These are phyloP conservation scores for Ophiostoma perfectum DNA, from an alignment of 2,329 filamentous ascomycete species.

Conservation along the genomic window DNA sequence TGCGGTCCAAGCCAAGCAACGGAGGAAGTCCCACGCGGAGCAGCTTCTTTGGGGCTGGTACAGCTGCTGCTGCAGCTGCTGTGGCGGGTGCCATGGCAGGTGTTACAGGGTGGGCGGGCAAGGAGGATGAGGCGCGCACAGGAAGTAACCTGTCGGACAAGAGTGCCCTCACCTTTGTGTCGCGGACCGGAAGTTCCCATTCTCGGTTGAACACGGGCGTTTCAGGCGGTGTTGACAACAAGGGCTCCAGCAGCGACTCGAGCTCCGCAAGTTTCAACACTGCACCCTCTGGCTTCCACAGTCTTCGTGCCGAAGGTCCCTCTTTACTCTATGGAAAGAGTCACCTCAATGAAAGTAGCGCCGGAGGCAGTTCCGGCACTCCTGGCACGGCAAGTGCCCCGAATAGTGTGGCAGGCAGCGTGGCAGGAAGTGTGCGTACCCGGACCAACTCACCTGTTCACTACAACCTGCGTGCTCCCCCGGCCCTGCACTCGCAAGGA, in stretches of 20 bases:
- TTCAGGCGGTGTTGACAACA: neutral
- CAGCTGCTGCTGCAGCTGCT: constrained; percentile 3
- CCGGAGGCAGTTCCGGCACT: neutral
- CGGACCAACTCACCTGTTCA: constrained; percentile 4
- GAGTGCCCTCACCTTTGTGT: constrained; percentile 40
- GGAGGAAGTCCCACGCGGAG: constrained; percentile 28
- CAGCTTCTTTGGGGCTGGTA: constrained; percentile 19
- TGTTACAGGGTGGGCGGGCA: constrained; percentile 13
- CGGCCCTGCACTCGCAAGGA: neutral
- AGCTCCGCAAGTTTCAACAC: constrained; percentile 22
- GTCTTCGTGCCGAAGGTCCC: constrained; percentile 50
- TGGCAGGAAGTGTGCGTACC: constrained; percentile 2
- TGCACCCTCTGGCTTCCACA: constrained; percentile 48
- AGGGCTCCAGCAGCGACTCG: constrained; percentile 26
- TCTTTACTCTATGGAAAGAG: constrained; percentile 37
- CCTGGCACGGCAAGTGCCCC: neutral
- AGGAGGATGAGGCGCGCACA: constrained; percentile 45
- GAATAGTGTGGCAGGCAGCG: neutral
- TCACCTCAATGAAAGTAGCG: constrained; percentile 22
- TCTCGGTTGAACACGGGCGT: constrained; percentile 31
- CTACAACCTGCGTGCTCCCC: constrained; percentile 13
- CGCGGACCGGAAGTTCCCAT: constrained; percentile 29
- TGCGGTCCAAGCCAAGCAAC: constrained; percentile 19
- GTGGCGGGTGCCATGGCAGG: constrained; percentile 15
- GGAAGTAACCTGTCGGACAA: constrained; percentile 54